Evolutionary conservation across 176 grass and related monocot species (phyloP).

Genomic region (Oryza glumipatula): DNA sequence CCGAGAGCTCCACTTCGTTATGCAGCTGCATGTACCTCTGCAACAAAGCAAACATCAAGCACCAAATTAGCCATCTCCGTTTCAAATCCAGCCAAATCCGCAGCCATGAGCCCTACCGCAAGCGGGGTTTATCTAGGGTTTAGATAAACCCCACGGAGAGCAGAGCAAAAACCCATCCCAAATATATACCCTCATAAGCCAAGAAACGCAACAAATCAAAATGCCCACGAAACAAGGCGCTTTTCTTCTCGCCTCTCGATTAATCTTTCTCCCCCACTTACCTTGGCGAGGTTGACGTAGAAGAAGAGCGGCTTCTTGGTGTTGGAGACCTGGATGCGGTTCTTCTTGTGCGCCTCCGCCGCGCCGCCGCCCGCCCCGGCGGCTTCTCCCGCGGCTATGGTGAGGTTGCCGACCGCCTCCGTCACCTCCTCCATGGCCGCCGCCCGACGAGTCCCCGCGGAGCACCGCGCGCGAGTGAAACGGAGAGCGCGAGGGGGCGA

Average conservation of each 20-base stretch:
- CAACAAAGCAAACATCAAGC: slow-evolving; percentile 29
- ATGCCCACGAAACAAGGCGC: not conserved
- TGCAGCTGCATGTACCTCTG: slow-evolving; percentile 90
- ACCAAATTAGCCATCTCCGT: slow-evolving; percentile 6
- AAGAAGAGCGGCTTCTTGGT: slow-evolving; percentile 99
- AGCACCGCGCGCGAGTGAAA: not conserved
- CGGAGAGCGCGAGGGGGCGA: not conserved
- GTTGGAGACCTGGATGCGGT: slow-evolving; percentile 91
- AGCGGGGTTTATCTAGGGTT: not conserved
- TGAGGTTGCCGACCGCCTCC: slow-evolving; percentile 71
- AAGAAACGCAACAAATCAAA: not conserved
- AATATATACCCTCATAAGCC: not conserved
- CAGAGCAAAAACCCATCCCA: not conserved
- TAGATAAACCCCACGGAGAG: not conserved
- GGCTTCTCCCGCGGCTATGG: slow-evolving; percentile 32
- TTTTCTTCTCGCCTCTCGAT: not conserved
- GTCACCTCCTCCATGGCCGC: slow-evolving; percentile 77
- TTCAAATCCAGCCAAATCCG: slow-evolving; percentile 30
- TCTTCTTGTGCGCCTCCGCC: slow-evolving; percentile 80
- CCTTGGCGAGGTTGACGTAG: slow-evolving; percentile 98
- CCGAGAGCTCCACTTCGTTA: slow-evolving; percentile 76
- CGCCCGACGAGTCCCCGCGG: not conserved
- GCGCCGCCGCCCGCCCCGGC: slow-evolving; percentile 9
- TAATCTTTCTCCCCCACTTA: not conserved
- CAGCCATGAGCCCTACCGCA: not conserved